Base-by-base conservation (phyloP, 106 monocot genomes). In the Cymbidium sinense region DNA sequence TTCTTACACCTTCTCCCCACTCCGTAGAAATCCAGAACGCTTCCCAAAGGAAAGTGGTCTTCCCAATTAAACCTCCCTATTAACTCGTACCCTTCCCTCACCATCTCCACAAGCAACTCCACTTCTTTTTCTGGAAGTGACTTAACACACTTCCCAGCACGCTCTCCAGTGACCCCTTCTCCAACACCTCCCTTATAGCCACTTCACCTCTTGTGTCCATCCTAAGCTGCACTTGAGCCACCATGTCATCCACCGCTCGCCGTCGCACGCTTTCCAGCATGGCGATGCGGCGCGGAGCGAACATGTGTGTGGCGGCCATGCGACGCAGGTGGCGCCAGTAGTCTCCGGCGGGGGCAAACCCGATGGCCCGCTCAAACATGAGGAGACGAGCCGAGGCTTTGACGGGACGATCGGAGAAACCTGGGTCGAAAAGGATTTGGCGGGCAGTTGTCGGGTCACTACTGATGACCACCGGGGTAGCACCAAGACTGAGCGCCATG, bases 401-500 rank as follows among this genome's bases (percentile, higher is more conserved):
- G 8, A 74, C 28, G 2, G 92, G 92, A 9, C 92, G 79, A 80
- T 93, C 92, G 7, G 81, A 35, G 82, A 93, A 93, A 72, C 85
- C 81, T 0, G 82, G 13, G 0, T 78, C 51, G 21, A 41, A 82
- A 0, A 93, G 82, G 75, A 93, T 93, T 79, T 93, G 85, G 13
- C 78, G 81, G 21, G 89, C 92, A 3, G 87, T 87, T 51, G 87
- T 85, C 0, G 85, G 85, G 74, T 89, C 79, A 74, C 87, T 87
- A 36, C 84, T 82, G 17, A 93, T 69, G 69, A 93, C 70, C 29
- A 82, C 82, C 9, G 82, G 85, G 0, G 80, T 87, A 2, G 86
- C 18, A 52, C 93, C 93, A 0, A 93, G 76, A 80, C 84, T 89
- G n/a, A 93, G 62, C 7, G 87, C 52, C 89, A 93, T 87, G 33